phyloP scores from a whole-genome alignment of 2,329 filamentous ascomycete species.

The Trichoderma lentiforme region DNA sequence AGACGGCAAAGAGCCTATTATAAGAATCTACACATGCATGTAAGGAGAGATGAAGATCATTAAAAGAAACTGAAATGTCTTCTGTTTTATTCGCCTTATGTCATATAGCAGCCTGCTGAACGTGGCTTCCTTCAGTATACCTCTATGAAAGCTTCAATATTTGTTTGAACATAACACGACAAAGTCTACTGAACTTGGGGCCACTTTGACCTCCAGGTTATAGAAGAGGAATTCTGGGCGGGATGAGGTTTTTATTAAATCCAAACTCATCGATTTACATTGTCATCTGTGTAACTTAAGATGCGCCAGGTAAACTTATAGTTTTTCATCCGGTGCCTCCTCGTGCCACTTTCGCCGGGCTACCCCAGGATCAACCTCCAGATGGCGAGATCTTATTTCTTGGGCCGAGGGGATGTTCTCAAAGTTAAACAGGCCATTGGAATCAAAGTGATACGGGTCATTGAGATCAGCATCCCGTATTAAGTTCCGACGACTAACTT shows the following conservation, averaged over 20 bases:
- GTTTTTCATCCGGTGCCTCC: background rate
- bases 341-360: background rate
- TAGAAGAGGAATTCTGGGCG: background rate
- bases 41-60: background rate
- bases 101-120: too few species aligned
- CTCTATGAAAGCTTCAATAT: background rate
- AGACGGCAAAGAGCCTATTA: background rate
- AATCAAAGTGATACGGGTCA: too few species aligned
- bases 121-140: background rate
- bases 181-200: background rate
- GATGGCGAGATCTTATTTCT: background rate
- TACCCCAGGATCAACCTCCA: background rate
- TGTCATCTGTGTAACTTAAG: background rate
- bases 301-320: background rate
- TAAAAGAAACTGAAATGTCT: too few species aligned
- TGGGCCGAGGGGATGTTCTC: background rate
- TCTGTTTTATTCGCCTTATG: too few species aligned
- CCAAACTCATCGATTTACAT: background rate
- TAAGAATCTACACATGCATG: background rate
- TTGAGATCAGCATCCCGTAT: rapidly evolving
- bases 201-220: background rate
- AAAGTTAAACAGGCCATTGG: background rate
- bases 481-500: rapidly evolving
- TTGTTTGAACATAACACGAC: background rate
- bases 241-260: background rate